These are phyloP conservation scores for Plasmodium yoelii DNA, from an alignment of 169 alveolate genomes.

Conservation along the genomic window DNA sequence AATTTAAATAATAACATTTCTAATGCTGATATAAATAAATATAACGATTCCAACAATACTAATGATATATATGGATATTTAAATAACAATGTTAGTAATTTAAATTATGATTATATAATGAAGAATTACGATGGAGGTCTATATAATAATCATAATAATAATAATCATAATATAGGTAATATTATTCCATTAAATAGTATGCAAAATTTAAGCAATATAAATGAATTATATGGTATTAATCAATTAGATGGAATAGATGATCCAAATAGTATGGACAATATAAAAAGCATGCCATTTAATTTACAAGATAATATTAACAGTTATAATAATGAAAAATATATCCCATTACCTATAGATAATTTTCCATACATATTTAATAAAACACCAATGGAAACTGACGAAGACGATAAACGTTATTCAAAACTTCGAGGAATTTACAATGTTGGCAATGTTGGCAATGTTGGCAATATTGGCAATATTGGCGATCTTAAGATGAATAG, in stretches of 20 bases:
- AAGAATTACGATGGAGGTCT: constrained; percentile 18
- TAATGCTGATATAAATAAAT: constrained; percentile 2
- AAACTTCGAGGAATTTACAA: constrained; percentile 11
- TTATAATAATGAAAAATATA: constrained; percentile 11
- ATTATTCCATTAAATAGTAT: background rate
- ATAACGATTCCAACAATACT: constrained; percentile 24
- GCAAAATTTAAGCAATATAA: constrained; percentile 6
- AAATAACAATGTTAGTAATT: background rate
- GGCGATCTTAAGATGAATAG: background rate
- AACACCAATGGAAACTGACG: constrained; percentile 1
- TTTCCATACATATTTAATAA: constrained; percentile 6
- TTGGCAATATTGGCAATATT: background rate
- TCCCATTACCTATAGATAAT: constrained; percentile 3
- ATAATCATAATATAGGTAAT: background rate
- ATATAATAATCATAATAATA: constrained; percentile 21
- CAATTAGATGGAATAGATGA: constrained; percentile 3
- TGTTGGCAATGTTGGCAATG: background rate
- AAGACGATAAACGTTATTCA: constrained; percentile 18
- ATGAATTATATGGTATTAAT: background rate
- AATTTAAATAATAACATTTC: constrained; percentile 8
- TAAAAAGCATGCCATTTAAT: constrained; percentile 11
- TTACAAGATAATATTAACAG: background rate
- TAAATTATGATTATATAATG: constrained; percentile 27
- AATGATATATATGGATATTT: constrained; percentile 31
- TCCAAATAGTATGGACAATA: background rate